Percentiles rank a stretch among this genome's conserved stretches.
phyloP scores from a whole-genome alignment of 2,329 filamentous ascomycete species.

The Pleurostoma richardsiae region DNA sequence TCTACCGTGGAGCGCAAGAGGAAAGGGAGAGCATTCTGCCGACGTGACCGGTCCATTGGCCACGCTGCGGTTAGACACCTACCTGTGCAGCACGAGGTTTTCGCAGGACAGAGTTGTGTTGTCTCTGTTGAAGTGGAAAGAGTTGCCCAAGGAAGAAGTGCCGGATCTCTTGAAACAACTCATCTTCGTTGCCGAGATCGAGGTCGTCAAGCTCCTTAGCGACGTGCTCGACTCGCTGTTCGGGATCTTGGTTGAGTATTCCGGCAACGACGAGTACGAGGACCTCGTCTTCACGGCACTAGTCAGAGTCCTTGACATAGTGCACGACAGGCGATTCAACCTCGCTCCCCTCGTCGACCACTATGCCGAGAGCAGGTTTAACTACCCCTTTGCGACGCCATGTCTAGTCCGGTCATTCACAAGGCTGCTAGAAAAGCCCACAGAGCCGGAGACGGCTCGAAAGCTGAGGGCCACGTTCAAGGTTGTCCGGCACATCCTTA shows the following conservation, averaged over 20 bases:
- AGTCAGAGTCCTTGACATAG: slow-evolving; percentile 85
- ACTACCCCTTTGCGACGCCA: slow-evolving; percentile 87
- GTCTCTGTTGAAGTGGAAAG: slow-evolving; percentile 81
- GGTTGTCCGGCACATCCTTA: slow-evolving; percentile 86
- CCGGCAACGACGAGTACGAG: slow-evolving; percentile 88
- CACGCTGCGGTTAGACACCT: slow-evolving; percentile 73
- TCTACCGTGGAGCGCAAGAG: slow-evolving; percentile 71
- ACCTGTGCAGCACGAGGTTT: slow-evolving; percentile 89
- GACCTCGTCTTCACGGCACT: slow-evolving; percentile 88
- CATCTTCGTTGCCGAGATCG: slow-evolving; percentile 92
- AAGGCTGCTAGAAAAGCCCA: slow-evolving; percentile 74
- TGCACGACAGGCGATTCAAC: slow-evolving; percentile 91
- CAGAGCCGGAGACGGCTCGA: slow-evolving; percentile 76
- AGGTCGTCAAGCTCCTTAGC: slow-evolving; percentile 88
- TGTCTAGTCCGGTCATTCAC: slow-evolving; percentile 85
- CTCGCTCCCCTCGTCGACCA: slow-evolving; percentile 85
- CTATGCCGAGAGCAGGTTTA: slow-evolving; percentile 84
- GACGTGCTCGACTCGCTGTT: slow-evolving; percentile 91
- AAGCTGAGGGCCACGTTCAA: slow-evolving; percentile 90
- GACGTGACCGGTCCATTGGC: slow-evolving; percentile 78
- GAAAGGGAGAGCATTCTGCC: slow-evolving; percentile 61
- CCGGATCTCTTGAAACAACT: slow-evolving; percentile 73
- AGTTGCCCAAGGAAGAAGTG: slow-evolving; percentile 66
- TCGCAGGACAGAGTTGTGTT: slow-evolving; percentile 87
- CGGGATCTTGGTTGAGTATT: slow-evolving; percentile 82